phyloP scores from a whole-genome alignment of 257 asterid genomes.

The Buddleja alternifolia region DNA sequence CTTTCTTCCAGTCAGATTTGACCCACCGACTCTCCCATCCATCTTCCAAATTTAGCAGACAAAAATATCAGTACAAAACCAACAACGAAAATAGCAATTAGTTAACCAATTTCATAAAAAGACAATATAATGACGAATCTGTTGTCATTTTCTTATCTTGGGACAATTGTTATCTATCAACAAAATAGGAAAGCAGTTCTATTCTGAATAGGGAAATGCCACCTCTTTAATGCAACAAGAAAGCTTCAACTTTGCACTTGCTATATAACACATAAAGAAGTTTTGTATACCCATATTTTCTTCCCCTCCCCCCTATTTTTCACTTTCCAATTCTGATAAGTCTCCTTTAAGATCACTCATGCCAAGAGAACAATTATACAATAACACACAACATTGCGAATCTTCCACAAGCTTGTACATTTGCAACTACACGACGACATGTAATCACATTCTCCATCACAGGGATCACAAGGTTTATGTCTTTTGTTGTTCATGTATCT shows the following conservation, averaged over 20 bases:
- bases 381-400: not conserved
- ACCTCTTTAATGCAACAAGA: not conserved
- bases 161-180: not conserved
- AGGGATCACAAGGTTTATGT: not conserved
- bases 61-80: constrained; percentile 27
- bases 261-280: not conserved
- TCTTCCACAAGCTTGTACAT: not conserved
- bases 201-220: constrained; percentile 11
- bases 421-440: not conserved
- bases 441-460: not conserved
- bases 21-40: constrained; percentile 98
- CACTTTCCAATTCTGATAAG: not conserved
- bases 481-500: too few species aligned
- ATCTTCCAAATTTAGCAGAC: constrained; percentile 40
- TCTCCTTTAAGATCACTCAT: not conserved
- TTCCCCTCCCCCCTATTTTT: not conserved
- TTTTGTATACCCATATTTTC: not conserved
- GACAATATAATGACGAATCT: not conserved
- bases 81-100: not conserved
- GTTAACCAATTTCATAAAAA: not conserved
- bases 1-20: constrained; percentile 97
- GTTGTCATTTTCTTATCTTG: not conserved
- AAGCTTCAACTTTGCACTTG: constrained; percentile 3
- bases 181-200: not conserved
- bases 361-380: not conserved